Conservation (phyloP, 2,329 filamentous ascomycete species). For the Achaetomium macrosporum region DNA sequence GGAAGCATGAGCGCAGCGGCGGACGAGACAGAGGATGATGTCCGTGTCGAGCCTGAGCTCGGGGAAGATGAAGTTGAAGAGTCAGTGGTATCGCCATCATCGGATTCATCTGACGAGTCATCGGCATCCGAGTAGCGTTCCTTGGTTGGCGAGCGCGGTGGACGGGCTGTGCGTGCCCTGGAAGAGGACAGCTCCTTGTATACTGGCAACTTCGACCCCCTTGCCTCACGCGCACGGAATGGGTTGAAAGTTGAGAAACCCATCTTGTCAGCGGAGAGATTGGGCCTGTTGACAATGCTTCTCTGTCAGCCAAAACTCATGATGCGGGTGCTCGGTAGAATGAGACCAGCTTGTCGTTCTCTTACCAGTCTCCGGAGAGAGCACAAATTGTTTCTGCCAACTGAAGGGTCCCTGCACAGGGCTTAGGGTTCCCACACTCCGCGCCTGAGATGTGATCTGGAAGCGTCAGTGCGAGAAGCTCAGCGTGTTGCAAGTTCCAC, state of each 20-base stretch:
- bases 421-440: too few relatives aligned
- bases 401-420: too few relatives aligned
- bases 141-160: slow-evolving; percentile 34
- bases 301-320: background rate
- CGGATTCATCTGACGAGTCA: slow-evolving; percentile 34
- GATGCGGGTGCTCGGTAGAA: background rate
- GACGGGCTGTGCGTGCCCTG: slow-evolving; percentile 2
- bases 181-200: slow-evolving; percentile 40
- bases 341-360: background rate
- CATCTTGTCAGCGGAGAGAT: slow-evolving; percentile 34
- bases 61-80: slow-evolving; percentile 33
- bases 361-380: background rate
- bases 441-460: background rate
- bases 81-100: slow-evolving; percentile 36
- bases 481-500: background rate
- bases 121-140: slow-evolving; percentile 49
- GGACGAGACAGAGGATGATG: slow-evolving; percentile 39
- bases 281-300: background rate
- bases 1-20: slow-evolving; percentile 41
- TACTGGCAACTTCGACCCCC: slow-evolving; percentile 40
- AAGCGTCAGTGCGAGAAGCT: background rate
- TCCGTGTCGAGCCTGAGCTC: slow-evolving; percentile 49
- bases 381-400: background rate
- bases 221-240: slow-evolving; percentile 42
- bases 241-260: slow-evolving; percentile 43